Percentiles rank a stretch among this genome's conserved stretches.
Conservation (phyloP, 2,329 filamentous ascomycete species). For the Ophiostoma tasmaniense region DNA sequence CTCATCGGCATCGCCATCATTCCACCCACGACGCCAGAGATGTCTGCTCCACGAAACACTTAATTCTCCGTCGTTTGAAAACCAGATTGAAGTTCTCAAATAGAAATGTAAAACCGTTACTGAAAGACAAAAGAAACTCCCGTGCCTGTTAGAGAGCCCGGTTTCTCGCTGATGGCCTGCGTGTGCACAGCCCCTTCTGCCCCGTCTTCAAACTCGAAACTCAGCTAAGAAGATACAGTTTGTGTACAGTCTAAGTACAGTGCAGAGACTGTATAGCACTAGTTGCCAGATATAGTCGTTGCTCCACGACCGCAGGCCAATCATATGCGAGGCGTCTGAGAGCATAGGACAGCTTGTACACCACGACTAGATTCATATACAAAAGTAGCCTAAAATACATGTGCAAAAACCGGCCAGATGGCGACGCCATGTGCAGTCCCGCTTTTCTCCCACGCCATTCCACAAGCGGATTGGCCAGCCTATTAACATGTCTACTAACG, state of each 20-base stretch:
- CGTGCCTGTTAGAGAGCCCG: too few relatives aligned
- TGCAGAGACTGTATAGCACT: background rate
- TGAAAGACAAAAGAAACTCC: background rate
- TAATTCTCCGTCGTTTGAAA: background rate
- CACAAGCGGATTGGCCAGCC: background rate
- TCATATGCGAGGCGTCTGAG: background rate
- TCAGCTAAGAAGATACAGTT: background rate
- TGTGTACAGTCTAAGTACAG: background rate
- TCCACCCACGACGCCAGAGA: background rate
- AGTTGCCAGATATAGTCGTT: background rate
- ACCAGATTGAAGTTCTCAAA: background rate
- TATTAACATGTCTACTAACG: background rate
- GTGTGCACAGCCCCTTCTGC: background rate
- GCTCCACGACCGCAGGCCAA: background rate
- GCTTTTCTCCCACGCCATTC: background rate
- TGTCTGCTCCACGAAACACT: background rate
- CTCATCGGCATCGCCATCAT: background rate
- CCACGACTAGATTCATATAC: background rate
- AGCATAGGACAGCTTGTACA: background rate
- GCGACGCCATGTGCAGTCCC: background rate
- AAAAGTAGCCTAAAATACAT: background rate
- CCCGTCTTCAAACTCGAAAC: slow-evolving; percentile 1
- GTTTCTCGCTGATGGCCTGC: background rate
- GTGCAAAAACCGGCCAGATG: background rate
- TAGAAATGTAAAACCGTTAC: too few relatives aligned